Evolutionary conservation across 2,329 filamentous ascomycete species (phyloP).

Genomic region (Colletotrichum melonis): DNA sequence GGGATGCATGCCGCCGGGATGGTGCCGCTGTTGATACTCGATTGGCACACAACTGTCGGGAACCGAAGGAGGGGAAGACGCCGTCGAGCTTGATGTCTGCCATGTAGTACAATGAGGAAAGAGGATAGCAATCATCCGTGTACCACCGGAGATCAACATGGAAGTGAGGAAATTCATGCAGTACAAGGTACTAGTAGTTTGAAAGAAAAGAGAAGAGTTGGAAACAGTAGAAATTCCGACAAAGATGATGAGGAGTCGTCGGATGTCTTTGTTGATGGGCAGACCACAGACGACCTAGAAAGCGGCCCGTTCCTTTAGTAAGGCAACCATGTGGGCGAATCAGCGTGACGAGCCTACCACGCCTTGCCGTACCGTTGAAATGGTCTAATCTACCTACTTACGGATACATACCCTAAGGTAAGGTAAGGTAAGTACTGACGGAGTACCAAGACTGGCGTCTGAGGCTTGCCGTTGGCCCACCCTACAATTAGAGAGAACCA

Average conservation of each 20-base stretch:
- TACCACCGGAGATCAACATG: background rate
- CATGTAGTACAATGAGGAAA: background rate
- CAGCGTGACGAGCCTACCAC: slow-evolving; percentile 17
- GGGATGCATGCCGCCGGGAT: slow-evolving; percentile 32
- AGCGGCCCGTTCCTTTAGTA: slow-evolving; percentile 33
- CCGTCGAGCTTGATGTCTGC: background rate
- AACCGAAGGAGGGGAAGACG: slow-evolving; percentile 1
- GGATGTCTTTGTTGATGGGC: slow-evolving; percentile 17
- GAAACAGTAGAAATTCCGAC: background rate
- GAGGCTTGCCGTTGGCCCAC: slow-evolving; percentile 19
- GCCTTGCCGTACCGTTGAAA: slow-evolving; percentile 10
- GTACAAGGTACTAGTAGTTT: background rate
- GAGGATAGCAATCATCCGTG: background rate
- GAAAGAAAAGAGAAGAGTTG: background rate
- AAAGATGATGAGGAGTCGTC: slow-evolving; percentile 9
- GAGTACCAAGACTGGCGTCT: background rate
- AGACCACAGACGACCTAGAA: background rate
- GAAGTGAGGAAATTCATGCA: background rate
- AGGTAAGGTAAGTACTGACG: too few relatives aligned
- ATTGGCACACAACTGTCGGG: slow-evolving; percentile 19
- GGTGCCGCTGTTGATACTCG: slow-evolving; percentile 16
- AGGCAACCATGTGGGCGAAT: slow-evolving; percentile 27
- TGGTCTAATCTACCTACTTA: background rate
- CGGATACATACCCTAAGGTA: too few relatives aligned
- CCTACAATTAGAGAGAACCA: background rate